These are phyloP conservation scores for Cryphonectria parasitica DNA, from an alignment of 2,329 filamentous ascomycete species.

Conservation along the genomic window DNA sequence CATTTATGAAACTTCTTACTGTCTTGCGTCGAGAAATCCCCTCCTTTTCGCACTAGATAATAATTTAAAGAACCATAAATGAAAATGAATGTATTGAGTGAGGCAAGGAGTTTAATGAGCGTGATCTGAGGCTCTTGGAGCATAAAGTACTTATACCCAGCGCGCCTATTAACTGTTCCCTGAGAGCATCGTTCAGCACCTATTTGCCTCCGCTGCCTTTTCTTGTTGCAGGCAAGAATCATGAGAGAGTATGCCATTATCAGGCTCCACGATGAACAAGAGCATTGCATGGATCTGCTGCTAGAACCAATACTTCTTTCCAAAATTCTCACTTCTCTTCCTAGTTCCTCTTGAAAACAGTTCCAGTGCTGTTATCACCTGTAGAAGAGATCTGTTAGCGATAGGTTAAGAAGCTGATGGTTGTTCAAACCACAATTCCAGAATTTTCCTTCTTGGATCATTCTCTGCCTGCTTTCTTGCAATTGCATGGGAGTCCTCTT, in stretches of 20 bases:
- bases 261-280: neutral
- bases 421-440: neutral
- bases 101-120: neutral
- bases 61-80: neutral
- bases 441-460: too few relatives aligned
- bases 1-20: neutral
- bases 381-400: neutral
- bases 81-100: constrained; percentile 2
- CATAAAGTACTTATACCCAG: too few relatives aligned
- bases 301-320: neutral
- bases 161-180: neutral
- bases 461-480: too few relatives aligned
- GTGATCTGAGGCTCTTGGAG: neutral
- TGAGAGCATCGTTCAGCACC: neutral
- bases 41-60: neutral
- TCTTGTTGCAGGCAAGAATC: too few relatives aligned
- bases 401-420: neutral
- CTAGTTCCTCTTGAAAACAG: neutral
- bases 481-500: too few relatives aligned
- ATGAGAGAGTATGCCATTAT: neutral
- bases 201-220: too few relatives aligned
- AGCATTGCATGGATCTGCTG: neutral
- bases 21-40: neutral
- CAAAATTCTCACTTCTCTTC: neutral
- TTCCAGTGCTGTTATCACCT: neutral